Conservation (phyloP, 768 basidiomycete genomes). For the Pleurotus tuoliensis region DNA sequence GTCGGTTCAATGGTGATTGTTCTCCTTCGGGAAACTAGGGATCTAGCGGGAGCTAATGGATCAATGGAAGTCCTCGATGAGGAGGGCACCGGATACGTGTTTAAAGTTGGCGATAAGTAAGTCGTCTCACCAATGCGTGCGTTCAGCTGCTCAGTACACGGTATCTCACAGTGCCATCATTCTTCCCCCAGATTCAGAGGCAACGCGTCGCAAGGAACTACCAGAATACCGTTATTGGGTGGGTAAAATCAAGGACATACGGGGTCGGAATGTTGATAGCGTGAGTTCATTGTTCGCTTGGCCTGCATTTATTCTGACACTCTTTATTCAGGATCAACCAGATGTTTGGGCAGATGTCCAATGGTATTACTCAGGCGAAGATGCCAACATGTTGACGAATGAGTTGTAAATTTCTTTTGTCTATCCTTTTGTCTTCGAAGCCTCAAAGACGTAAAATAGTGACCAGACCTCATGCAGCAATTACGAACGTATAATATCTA, state of each 20-base stretch:
- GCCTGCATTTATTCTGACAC: no score
- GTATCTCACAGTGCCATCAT: slow-evolving; percentile 34
- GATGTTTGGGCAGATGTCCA: slow-evolving; percentile 53
- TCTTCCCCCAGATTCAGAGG: slow-evolving; percentile 27
- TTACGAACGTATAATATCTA: slow-evolving; percentile 48
- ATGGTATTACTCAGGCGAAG: slow-evolving; percentile 54
- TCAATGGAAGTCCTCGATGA: slow-evolving; percentile 24
- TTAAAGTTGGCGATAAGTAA: slow-evolving; percentile 31
- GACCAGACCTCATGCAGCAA: slow-evolving; percentile 33
- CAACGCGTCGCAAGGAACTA: slow-evolving; percentile 15
- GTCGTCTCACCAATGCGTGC: slow-evolving; percentile 6
- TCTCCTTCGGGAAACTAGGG: background rate
- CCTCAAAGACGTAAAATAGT: slow-evolving; percentile 21
- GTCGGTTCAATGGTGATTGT: slow-evolving; percentile 14
- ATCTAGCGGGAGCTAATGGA: background rate
- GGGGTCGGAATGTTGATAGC: slow-evolving; percentile 23
- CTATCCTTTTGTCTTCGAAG: background rate
- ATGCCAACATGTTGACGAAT: slow-evolving; percentile 38
- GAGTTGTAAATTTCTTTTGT: slow-evolving; percentile 40
- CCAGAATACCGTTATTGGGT: slow-evolving; percentile 48
- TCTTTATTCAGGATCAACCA: background rate
- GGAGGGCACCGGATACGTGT: slow-evolving; percentile 26
- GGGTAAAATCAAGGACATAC: slow-evolving; percentile 43
- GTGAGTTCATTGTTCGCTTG: no score
- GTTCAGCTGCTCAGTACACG: background rate